A percentile compares a stretch with the other conserved stretches of the same genome.
Evolutionary conservation across 768 basidiomycete species (phyloP).

Genomic region (Favolaschia claudopus): DNA sequence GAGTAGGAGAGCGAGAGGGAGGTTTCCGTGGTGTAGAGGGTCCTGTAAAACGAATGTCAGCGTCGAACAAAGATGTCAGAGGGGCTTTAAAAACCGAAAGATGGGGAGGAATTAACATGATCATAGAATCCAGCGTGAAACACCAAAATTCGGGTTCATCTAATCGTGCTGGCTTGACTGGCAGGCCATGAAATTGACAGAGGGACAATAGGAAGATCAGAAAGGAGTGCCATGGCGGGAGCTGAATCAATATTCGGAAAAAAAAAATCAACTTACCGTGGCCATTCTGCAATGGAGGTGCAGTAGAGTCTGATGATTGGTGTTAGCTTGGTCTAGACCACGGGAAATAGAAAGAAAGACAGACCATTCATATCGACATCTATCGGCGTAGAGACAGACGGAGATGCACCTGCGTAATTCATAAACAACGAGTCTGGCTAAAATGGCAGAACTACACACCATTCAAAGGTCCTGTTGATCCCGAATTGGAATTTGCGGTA

Average conservation of each 20-base stretch:
- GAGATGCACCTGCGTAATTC: not conserved
- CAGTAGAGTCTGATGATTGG: conserved; percentile 15
- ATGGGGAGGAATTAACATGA: too few relatives aligned
- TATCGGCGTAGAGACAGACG: conserved; percentile 2
- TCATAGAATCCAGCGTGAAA: too few relatives aligned
- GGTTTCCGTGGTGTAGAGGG: conserved; percentile 13
- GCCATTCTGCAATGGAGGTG: conserved; percentile 3
- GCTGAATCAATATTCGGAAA: too few relatives aligned
- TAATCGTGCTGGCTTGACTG: too few relatives aligned
- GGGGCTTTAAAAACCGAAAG: too few relatives aligned
- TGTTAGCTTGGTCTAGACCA: not conserved
- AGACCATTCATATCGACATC: not conserved
- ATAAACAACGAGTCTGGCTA: not conserved
- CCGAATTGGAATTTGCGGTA: conserved; percentile 63
- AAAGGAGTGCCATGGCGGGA: too few relatives aligned
- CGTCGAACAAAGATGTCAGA: too few relatives aligned
- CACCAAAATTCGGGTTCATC: too few relatives aligned
- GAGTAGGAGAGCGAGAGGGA: conserved; percentile 24
- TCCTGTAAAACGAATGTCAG: not conserved
- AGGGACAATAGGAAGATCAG: too few relatives aligned
- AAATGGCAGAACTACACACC: conserved; percentile 39
- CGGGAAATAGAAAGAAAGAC: not conserved
- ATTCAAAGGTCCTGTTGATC: conserved; percentile 77
- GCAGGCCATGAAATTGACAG: too few relatives aligned
- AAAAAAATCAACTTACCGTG: conserved; percentile 13